Evolutionary conservation across 1,139 yeast genomes (phyloP).

Genomic region (Torulaspora pretoriensis): DNA sequence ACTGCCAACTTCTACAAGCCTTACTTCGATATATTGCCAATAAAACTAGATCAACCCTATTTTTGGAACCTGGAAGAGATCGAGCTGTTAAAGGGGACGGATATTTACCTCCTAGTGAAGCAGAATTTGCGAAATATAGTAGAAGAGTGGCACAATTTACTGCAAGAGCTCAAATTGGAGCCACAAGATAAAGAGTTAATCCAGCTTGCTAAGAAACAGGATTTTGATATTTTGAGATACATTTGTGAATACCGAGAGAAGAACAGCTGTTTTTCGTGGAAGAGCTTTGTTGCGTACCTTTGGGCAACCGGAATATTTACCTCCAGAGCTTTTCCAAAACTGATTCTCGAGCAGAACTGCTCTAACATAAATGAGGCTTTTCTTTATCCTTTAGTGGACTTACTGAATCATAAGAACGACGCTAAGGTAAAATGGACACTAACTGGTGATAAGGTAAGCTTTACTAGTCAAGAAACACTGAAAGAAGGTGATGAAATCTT

Average conservation of each 20-base stretch:
- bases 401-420: slow-evolving; percentile 64
- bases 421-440: slow-evolving; percentile 64
- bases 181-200: slow-evolving; percentile 9
- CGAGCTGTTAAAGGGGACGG: slow-evolving; percentile 57
- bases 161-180: slow-evolving; percentile 11
- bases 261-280: slow-evolving; percentile 42
- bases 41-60: slow-evolving; percentile 53
- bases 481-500: slow-evolving; percentile 49
- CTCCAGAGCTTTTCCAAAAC: slow-evolving; percentile 75
- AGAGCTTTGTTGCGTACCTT: slow-evolving; percentile 57
- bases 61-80: slow-evolving; percentile 57
- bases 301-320: slow-evolving; percentile 73
- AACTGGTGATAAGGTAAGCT: slow-evolving; percentile 35
- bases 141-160: slow-evolving; percentile 31
- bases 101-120: slow-evolving; percentile 41
- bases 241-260: slow-evolving; percentile 8
- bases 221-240: slow-evolving; percentile 15
- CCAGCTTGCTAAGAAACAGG: slow-evolving; percentile 2
- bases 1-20: slow-evolving; percentile 39
- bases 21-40: slow-evolving; percentile 60
- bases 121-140: slow-evolving; percentile 32
- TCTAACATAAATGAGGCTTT: slow-evolving; percentile 52
- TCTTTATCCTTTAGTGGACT: slow-evolving; percentile 72
- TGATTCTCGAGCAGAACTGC: slow-evolving; percentile 39
- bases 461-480: slow-evolving; percentile 15